Evolutionary conservation across 208 protist species (phyloP).

Genomic region (Wallacemonas sp.): DNA sequence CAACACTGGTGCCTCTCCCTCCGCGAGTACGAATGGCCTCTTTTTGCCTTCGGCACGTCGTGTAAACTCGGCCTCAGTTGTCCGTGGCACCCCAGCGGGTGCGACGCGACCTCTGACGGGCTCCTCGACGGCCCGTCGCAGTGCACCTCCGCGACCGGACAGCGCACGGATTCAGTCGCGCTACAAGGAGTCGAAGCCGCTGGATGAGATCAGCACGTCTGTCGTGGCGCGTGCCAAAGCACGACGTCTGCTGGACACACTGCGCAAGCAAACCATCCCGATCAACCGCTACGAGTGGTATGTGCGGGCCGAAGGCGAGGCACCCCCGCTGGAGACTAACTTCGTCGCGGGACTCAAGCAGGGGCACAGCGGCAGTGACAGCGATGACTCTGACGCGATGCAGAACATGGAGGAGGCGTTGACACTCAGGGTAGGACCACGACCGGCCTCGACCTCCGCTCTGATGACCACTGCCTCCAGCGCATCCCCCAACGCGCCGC

Average conservation of each 20-base stretch:
- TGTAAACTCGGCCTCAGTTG: not conserved
- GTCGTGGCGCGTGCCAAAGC: conserved; percentile 74
- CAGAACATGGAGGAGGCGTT: conserved; percentile 31
- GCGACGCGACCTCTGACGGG: not conserved
- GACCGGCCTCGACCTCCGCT: not conserved
- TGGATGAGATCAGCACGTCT: conserved; percentile 68
- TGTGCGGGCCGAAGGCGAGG: conserved; percentile 37
- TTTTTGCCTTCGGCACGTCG: not conserved
- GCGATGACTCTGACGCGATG: conserved; percentile 36
- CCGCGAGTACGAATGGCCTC: too few relatives aligned
- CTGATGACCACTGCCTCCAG: not conserved
- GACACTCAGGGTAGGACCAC: conserved; percentile 14
- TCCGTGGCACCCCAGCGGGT: not conserved
- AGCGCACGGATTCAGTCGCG: conserved; percentile 28
- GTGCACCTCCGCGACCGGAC: not conserved
- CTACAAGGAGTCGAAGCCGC: conserved; percentile 31
- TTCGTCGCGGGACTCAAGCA: too few relatives aligned
- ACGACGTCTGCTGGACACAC: conserved; percentile 57
- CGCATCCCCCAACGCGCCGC: not conserved
- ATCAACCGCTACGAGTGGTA: conserved; percentile 77
- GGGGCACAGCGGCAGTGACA: conserved; percentile 9
- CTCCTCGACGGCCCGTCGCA: not conserved
- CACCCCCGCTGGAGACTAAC: conserved; percentile 20
- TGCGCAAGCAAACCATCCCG: conserved; percentile 63
- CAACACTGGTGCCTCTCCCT: not conserved